These are phyloP conservation scores for Pyricularia pennisetigena DNA, from an alignment of 2,329 filamentous ascomycete species.

Conservation along the genomic window DNA sequence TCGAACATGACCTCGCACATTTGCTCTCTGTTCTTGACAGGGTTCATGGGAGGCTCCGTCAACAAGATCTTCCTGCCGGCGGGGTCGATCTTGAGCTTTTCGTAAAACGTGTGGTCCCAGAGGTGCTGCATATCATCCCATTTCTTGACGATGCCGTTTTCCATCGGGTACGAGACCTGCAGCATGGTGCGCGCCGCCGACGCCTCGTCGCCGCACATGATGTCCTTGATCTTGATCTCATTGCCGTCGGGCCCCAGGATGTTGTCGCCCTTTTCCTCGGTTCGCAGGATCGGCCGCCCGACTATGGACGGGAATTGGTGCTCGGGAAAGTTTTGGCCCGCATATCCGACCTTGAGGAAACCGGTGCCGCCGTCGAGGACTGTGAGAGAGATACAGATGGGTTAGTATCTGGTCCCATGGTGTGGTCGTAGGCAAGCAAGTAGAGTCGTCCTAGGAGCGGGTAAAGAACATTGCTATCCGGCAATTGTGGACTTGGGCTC, in stretches of 20 bases:
- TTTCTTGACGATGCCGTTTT: conserved; percentile 98
- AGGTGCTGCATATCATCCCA: conserved; percentile 99
- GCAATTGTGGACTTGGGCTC: background rate
- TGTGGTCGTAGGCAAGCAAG: background rate
- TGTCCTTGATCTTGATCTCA: conserved; percentile 87
- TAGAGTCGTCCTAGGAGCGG: background rate
- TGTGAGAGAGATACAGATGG: conserved; percentile 26
- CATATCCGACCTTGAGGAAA: conserved; percentile 99
- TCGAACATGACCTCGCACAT: conserved; percentile 99
- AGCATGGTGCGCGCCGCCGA: conserved; percentile 93
- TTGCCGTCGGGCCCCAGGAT: conserved; percentile 27
- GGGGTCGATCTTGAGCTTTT: conserved; percentile 92
- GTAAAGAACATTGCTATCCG: background rate
- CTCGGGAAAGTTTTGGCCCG: conserved; percentile 98
- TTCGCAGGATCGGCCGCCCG: conserved; percentile 91
- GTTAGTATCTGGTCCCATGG: background rate
- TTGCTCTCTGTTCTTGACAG: conserved; percentile 88
- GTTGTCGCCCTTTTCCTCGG: conserved; percentile 66
- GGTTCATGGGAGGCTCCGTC: conserved; percentile 89
- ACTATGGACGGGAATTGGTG: conserved; percentile 98
- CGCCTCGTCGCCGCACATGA: conserved; percentile 99
- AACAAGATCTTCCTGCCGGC: conserved; percentile 92
- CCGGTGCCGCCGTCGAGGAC: conserved; percentile 99
- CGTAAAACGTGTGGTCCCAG: conserved; percentile 97
- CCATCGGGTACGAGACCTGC: conserved; percentile 98